Evolutionary conservation across 2,329 filamentous ascomycete genomes (phyloP).

Genomic region (Colletotrichum costaricense): DNA sequence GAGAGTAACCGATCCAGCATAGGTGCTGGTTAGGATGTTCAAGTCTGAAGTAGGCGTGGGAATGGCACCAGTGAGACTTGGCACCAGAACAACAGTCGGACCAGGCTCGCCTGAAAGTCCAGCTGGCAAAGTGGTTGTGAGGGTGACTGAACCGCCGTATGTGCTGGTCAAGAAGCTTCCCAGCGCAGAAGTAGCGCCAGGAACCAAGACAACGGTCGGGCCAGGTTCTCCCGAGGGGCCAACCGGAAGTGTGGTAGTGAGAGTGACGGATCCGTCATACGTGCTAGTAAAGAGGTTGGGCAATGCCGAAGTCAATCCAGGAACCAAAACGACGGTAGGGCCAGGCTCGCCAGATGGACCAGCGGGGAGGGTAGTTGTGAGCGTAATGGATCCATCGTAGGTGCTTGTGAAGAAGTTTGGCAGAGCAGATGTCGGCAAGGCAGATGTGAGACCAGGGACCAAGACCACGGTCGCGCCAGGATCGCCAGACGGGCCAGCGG

Average conservation of each 20-base stretch:
- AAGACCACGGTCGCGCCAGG: background rate
- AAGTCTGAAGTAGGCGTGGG: background rate
- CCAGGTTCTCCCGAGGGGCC: background rate
- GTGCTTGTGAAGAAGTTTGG: background rate
- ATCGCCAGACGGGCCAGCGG: background rate
- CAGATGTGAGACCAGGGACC: background rate
- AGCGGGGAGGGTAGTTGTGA: conserved; percentile 2
- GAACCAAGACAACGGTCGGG: background rate
- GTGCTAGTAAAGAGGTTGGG: conserved; percentile 5
- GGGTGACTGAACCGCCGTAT: background rate
- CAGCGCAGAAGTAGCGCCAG: background rate
- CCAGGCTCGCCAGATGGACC: conserved; percentile 5
- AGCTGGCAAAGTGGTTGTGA: background rate
- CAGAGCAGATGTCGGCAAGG: too few relatives aligned
- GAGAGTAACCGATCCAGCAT: conserved; percentile 1
- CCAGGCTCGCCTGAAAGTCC: background rate
- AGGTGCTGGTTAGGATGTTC: conserved; percentile 2
- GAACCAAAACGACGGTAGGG: background rate
- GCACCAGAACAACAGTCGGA: background rate
- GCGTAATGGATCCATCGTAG: conserved; percentile 5
- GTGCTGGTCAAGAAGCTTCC: background rate
- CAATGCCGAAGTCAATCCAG: background rate
- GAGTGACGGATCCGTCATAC: conserved; percentile 2
- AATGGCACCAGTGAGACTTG: background rate
- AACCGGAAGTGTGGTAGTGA: conserved; percentile 2